phyloP scores from a whole-genome alignment of 345 rosid species.

The Hibiscus tridactylites region DNA sequence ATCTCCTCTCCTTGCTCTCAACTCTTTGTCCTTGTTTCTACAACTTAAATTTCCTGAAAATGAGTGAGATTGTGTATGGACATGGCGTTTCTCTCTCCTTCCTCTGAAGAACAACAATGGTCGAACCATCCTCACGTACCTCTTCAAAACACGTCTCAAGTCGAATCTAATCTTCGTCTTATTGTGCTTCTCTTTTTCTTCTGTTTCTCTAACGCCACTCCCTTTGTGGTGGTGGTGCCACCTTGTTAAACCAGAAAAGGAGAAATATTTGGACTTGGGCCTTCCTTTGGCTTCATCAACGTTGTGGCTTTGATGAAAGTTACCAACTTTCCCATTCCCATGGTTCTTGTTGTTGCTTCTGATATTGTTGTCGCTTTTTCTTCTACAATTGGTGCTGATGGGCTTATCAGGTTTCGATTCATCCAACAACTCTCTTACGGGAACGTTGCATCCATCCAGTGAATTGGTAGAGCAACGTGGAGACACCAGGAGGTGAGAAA shows the following conservation, averaged over 20 bases:
- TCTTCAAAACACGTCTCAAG: constrained; percentile 33
- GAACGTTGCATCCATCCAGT: constrained; percentile 53
- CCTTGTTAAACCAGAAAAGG: constrained; percentile 49
- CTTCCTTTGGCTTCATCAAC: too few species aligned
- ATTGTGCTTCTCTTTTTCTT: constrained; percentile 32
- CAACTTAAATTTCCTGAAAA: constrained; percentile 36
- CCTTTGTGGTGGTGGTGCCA: constrained; percentile 39
- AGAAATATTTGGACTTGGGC: constrained; percentile 40
- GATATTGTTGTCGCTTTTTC: too few species aligned
- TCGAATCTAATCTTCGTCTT: constrained; percentile 48
- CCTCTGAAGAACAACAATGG: constrained; percentile 44
- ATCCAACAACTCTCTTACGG: constrained; percentile 35
- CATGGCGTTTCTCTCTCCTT: constrained; percentile 35
- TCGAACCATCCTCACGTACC: constrained; percentile 21
- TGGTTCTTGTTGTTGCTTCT: too few species aligned
- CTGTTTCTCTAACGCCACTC: constrained; percentile 33
- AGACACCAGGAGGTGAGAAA: constrained; percentile 71
- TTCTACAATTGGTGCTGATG: too few species aligned
- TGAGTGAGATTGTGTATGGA: constrained; percentile 37
- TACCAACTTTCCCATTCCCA: too few species aligned
- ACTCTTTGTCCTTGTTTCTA: constrained; percentile 27
- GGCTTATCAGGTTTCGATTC: constrained; percentile 16
- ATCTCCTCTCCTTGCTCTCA: constrained; percentile 41
- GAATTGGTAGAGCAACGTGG: constrained; percentile 73
- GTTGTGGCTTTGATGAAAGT: too few species aligned